Evolutionary conservation across 192 early-diverging fungal genomes (phyloP), one percentile per base, ranked within the genome.

Genomic region (Entomortierella lignicola): DNA sequence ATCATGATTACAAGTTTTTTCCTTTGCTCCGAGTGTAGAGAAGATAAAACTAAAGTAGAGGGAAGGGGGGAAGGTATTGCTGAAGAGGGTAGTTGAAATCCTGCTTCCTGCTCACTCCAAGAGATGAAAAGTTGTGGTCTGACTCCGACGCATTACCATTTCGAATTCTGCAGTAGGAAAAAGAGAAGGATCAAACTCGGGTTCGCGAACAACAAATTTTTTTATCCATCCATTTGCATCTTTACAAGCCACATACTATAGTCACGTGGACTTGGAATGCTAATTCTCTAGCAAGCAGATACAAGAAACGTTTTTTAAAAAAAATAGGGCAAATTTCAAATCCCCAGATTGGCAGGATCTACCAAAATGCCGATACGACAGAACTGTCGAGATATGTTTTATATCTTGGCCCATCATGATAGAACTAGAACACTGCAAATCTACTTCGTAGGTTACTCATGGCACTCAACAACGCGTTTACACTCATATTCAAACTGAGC

Each of bases 161-260:
- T 74, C 64, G 72, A 74, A 74, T 61, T 74, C 64, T 73, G 71
- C 72, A 66, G 72, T 51, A 43, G 64, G n/a, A n/a, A n/a, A 74
- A 74, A 74, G 63, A 66, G 64, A 37, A 47, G 26, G 64, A 74
- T 18, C 63, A 74, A 23, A 5, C 25, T 20, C n/a, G n/a, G 23
- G 21, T 61, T 60, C 55, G 20, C 58, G 58, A 15, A n/a, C 17
- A 21, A 27, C 50, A 74, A 66, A 55, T 48, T 61, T 74, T 74
- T 74, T 66, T 72, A 27, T 20, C 41, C 25, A 25, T 43, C 44
- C 62, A 51, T 42, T 42, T 20, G 44, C 12, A 47, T 65, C 48
- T 47, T 65, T 74, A 54, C 60, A 58, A 50, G 17, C 51, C 27
- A 66, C 29, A 42, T 42, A 42, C 6, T 42, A 10, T 42, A 13